Percentiles rank a stretch among this genome's conserved stretches.
phyloP scores from a whole-genome alignment of 805 yeast genomes.

The Lipomyces starkeyi region DNA sequence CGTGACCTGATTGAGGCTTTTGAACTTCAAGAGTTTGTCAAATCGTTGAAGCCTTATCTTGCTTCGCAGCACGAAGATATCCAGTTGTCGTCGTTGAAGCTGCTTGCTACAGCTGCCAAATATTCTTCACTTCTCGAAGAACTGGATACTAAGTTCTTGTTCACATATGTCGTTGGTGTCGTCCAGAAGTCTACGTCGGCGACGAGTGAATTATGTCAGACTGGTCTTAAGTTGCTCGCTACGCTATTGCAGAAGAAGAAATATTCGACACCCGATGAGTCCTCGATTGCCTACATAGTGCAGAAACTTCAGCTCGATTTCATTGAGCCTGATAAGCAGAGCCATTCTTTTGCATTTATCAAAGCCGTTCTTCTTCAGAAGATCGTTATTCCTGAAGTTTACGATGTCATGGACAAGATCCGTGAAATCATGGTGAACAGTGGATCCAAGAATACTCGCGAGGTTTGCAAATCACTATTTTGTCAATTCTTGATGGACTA shows the following conservation, averaged over 20 bases:
- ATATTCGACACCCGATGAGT: conserved; percentile 67
- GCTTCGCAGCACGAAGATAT: conserved; percentile 76
- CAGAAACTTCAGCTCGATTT: conserved; percentile 81
- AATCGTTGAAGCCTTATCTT: conserved; percentile 66
- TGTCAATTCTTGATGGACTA: conserved; percentile 89
- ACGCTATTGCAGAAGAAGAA: conserved; percentile 71
- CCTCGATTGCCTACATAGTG: conserved; percentile 75
- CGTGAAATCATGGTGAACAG: conserved; percentile 87
- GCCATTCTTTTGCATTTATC: conserved; percentile 83
- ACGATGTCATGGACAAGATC: conserved; percentile 83
- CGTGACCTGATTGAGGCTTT: conserved; percentile 62
- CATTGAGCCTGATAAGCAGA: conserved; percentile 87
- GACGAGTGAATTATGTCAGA: conserved; percentile 77
- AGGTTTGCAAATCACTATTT: conserved; percentile 80
- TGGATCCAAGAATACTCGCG: conserved; percentile 81
- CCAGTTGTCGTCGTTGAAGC: conserved; percentile 62
- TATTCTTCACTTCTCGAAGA: conserved; percentile 60
- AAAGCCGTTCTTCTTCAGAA: conserved; percentile 77
- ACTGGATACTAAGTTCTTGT: conserved; percentile 48
- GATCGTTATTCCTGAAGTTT: conserved; percentile 82
- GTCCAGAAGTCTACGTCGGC: conserved; percentile 80
- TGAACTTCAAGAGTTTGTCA: conserved; percentile 75
- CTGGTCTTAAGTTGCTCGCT: conserved; percentile 74
- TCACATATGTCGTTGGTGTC: conserved; percentile 51
- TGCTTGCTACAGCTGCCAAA: conserved; percentile 32